Evolutionary conservation across 2,329 filamentous ascomycete species (phyloP).

Genomic region (Colletotrichum horii): DNA sequence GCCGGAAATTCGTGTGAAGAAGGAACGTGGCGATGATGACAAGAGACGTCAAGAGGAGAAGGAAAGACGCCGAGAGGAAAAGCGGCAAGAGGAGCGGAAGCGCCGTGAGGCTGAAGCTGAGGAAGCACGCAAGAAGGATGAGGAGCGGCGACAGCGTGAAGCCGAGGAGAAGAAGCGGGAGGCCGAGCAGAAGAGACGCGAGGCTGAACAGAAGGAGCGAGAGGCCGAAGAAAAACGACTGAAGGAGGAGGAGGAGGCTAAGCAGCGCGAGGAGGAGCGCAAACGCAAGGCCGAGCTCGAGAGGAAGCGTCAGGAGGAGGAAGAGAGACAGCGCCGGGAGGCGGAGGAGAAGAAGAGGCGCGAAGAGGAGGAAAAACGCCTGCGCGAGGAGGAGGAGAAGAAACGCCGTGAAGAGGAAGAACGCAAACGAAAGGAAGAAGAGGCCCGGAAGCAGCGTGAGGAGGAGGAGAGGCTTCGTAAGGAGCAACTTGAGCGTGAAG

Average conservation of each 20-base stretch:
- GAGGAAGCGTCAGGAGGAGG: constrained; percentile 26
- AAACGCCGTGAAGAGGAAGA: constrained; percentile 42
- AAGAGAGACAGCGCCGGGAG: constrained; percentile 23
- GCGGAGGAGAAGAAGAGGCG: constrained; percentile 32
- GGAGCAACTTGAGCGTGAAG: constrained; percentile 52
- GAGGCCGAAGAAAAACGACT: constrained; percentile 42
- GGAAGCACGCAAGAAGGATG: constrained; percentile 35
- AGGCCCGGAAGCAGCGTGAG: constrained; percentile 43
- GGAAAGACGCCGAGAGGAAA: constrained; percentile 24
- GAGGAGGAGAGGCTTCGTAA: constrained; percentile 51
- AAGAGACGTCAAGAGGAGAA: constrained; percentile 35
- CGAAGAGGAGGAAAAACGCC: constrained; percentile 33
- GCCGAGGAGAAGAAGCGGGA: constrained; percentile 19
- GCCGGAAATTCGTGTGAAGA: constrained; percentile 33
- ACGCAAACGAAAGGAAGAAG: constrained; percentile 40
- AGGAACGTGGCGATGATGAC: constrained; percentile 41
- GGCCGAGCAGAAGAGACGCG: constrained; percentile 22
- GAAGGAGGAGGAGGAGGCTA: constrained; percentile 31
- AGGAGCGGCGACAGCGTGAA: constrained; percentile 19
- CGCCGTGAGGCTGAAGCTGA: constrained; percentile 37
- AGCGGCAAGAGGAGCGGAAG: constrained; percentile 25
- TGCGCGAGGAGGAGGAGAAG: constrained; percentile 42
- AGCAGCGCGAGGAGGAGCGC: constrained; percentile 36
- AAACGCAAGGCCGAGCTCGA: constrained; percentile 27
- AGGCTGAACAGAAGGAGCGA: constrained; percentile 36